phyloP scores from a whole-genome alignment of 2,329 filamentous ascomycete species.

The Epichloe amarillans region DNA sequence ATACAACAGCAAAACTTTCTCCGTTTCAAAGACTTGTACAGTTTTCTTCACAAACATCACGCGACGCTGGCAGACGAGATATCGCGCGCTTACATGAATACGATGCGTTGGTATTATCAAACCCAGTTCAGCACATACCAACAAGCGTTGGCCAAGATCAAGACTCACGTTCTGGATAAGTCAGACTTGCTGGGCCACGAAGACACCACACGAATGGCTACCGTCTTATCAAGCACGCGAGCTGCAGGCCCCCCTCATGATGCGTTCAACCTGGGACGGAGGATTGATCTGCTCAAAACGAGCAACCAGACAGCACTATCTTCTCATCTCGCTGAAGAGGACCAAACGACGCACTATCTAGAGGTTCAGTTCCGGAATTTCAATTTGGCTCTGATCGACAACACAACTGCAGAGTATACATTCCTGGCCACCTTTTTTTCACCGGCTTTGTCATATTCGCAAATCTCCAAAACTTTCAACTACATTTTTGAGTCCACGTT shows the following conservation, averaged over 20 bases:
- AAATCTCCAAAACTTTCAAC: constrained; percentile 70
- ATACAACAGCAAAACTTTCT: constrained; percentile 90
- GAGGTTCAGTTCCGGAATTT: constrained; percentile 89
- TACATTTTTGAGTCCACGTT: constrained; percentile 88
- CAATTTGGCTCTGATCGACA: constrained; percentile 87
- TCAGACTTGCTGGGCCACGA: constrained; percentile 75
- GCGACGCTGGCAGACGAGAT: constrained; percentile 79
- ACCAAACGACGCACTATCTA: constrained; percentile 71
- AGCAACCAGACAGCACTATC: constrained; percentile 64
- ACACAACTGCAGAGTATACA: constrained; percentile 86
- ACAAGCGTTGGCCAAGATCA: constrained; percentile 70
- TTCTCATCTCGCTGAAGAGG: constrained; percentile 84
- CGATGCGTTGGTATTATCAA: constrained; percentile 96
- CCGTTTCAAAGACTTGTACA: constrained; percentile 75
- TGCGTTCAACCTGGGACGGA: constrained; percentile 75
- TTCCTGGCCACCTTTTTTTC: constrained; percentile 87
- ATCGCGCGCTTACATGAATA: constrained; percentile 86
- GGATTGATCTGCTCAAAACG: constrained; percentile 68
- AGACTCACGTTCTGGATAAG: constrained; percentile 69
- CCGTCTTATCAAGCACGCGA: constrained; percentile 35
- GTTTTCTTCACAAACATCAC: constrained; percentile 74
- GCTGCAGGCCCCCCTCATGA: constrained; percentile 55
- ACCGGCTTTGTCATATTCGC: constrained; percentile 58
- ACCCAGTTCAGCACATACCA: constrained; percentile 86
- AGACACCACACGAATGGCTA: constrained; percentile 51